Conservation (phyloP, 768 basidiomycete species). For the Trametes cubensis region DNA sequence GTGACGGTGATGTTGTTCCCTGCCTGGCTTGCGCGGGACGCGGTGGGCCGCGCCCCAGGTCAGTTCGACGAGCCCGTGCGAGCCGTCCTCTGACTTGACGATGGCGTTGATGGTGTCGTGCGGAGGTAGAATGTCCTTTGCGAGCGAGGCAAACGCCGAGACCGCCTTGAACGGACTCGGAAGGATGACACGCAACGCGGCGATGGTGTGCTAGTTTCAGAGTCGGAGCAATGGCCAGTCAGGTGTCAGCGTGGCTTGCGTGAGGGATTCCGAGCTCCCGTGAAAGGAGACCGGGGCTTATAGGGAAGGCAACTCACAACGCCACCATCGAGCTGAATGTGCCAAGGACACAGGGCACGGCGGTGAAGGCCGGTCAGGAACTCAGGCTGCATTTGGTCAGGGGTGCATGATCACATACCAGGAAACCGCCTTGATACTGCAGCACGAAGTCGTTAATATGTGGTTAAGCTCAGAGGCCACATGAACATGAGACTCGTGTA, state of each 20-base stretch:
- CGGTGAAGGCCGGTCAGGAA: conserved; percentile 17
- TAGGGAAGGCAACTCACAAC: conserved; percentile 51
- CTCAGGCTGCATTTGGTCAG: background rate
- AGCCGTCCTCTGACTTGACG: conserved; percentile 48
- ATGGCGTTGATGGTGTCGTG: conserved; percentile 76
- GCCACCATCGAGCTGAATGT: conserved; percentile 69
- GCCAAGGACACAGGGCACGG: conserved; percentile 20
- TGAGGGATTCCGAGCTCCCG: background rate
- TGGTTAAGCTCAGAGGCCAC: conserved; percentile 7
- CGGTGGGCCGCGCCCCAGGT: conserved; percentile 62
- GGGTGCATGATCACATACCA: conserved; percentile 52
- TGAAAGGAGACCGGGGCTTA: background rate
- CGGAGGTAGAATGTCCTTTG: conserved; percentile 71
- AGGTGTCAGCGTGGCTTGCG: background rate
- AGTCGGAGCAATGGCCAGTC: background rate
- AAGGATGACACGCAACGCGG: conserved; percentile 63
- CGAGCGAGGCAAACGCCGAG: conserved; percentile 67
- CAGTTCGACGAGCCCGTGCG: conserved; percentile 64
- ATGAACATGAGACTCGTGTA: background rate
- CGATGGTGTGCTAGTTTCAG: conserved; percentile 59
- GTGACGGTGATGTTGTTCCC: conserved; percentile 52
- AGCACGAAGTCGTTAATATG: background rate
- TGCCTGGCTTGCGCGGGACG: conserved; percentile 36
- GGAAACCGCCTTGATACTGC: conserved; percentile 80
- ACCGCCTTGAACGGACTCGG: conserved; percentile 55